Conservation (phyloP, 2,329 filamentous ascomycete genomes). For the Colletotrichum cuscutae region DNA sequence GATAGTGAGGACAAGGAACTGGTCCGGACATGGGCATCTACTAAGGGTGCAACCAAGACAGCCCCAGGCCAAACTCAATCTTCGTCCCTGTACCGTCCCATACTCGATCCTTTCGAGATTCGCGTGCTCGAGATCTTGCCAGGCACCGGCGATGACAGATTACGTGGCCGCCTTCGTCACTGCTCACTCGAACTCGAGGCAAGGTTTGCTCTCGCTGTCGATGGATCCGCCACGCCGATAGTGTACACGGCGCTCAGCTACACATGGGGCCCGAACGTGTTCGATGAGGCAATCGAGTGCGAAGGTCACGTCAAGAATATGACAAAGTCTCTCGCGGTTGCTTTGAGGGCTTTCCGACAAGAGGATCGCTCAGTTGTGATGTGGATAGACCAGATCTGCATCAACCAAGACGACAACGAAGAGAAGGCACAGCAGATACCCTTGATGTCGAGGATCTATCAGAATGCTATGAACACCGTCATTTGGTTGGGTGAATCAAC, state of each 20-base stretch:
- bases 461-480: not conserved
- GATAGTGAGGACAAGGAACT: not conserved
- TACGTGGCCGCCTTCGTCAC: not conserved
- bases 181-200: conserved; percentile 5
- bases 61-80: not conserved
- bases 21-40: not conserved
- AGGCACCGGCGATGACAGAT: not conserved
- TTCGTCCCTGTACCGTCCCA: not conserved
- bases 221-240: not conserved
- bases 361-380: conserved; percentile 2
- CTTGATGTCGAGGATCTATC: conserved; percentile 33
- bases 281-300: not conserved
- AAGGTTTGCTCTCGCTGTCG: not conserved
- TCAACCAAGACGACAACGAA: conserved; percentile 21
- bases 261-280: not conserved
- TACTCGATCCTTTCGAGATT: not conserved
- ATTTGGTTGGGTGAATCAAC: conserved; percentile 39
- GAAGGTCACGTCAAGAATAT: not conserved
- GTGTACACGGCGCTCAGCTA: conserved; percentile 16
- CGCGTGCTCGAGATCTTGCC: conserved; percentile 12
- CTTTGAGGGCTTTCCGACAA: not conserved
- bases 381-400: conserved; percentile 36
- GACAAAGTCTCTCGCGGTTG: conserved; percentile 8
- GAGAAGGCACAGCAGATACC: conserved; percentile 34
- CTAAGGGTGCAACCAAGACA: not conserved